These are phyloP conservation scores for Aspergillus conjunctus DNA, from an alignment of 495 filamentous ascomycete genomes.

Conservation along the genomic window DNA sequence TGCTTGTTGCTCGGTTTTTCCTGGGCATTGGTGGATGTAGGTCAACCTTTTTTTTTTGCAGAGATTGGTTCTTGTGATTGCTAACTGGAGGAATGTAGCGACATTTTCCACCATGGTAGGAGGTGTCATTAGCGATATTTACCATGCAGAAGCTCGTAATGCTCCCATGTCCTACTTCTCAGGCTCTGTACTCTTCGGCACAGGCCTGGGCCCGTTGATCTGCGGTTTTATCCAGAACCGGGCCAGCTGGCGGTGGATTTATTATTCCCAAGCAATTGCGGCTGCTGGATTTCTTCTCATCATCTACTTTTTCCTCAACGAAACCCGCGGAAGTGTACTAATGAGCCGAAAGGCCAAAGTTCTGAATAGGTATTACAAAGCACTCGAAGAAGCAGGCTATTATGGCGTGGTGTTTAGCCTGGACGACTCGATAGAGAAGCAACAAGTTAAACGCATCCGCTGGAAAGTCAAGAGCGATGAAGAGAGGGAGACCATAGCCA, in stretches of 20 bases:
- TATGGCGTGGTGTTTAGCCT: conserved; percentile 55
- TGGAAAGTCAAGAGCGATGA: conserved; percentile 89
- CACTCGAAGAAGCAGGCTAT: conserved; percentile 66
- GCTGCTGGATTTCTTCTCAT: conserved; percentile 63
- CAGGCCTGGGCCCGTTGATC: conserved; percentile 76
- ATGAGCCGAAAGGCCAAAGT: conserved; percentile 72
- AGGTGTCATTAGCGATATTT: conserved; percentile 88
- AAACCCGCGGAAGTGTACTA: conserved; percentile 82
- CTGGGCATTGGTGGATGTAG: conserved; percentile 70
- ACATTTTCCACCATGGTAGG: conserved; percentile 94
- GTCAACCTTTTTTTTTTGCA: conserved; percentile 14
- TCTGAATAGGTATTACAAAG: conserved; percentile 80
- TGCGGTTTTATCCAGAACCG: conserved; percentile 69
- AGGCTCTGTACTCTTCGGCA: conserved; percentile 75
- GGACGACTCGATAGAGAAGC: conserved; percentile 38
- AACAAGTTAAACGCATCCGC: conserved; percentile 61
- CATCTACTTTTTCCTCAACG: conserved; percentile 70
- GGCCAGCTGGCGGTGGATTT: conserved; percentile 83
- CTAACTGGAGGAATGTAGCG: conserved; percentile 21
- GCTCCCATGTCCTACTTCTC: conserved; percentile 89
- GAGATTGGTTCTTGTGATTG: conserved; percentile 16
- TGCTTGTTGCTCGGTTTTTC: conserved; percentile 77
- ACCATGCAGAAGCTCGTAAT: conserved; percentile 75
- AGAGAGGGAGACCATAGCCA: conserved; percentile 65
- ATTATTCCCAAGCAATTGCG: conserved; percentile 80